Percentiles rank a stretch among this genome's conserved stretches.
Evolutionary conservation across 2,329 filamentous ascomycete species (phyloP).

Genomic region (Orbilia oligospora): DNA sequence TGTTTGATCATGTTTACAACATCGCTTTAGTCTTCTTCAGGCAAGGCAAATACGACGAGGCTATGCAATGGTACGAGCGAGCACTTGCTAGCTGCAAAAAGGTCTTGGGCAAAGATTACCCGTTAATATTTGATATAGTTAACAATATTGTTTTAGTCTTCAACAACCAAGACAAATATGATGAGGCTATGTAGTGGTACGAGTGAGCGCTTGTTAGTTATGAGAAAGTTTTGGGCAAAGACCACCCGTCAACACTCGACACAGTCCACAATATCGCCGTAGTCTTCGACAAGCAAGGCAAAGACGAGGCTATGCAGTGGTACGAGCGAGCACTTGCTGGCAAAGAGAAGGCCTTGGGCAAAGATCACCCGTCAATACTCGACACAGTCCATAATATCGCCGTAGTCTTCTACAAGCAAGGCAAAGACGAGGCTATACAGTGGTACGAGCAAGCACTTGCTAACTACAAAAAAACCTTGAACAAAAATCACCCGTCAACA

Average conservation of each 20-base stretch:
- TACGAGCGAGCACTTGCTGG: not conserved
- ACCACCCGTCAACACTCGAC: constrained; percentile 36
- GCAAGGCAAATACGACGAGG: constrained; percentile 16
- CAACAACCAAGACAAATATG: constrained; percentile 24
- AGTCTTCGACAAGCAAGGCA: not conserved
- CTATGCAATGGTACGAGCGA: constrained; percentile 2
- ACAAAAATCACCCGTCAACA: not conserved
- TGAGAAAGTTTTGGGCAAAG: constrained; percentile 50
- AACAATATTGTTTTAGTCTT: constrained; percentile 41
- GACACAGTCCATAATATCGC: not conserved
- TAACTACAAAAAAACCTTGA: not conserved
- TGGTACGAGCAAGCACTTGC: not conserved
- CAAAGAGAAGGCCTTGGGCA: constrained; percentile 1
- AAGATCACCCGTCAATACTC: constrained; percentile 3
- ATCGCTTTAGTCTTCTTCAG: constrained; percentile 28
- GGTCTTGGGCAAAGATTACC: constrained; percentile 3
- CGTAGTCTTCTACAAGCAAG: not conserved
- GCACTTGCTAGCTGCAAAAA: not conserved
- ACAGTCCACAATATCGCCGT: constrained; percentile 44
- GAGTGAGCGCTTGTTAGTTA: constrained; percentile 36
- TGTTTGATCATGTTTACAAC: constrained; percentile 3
- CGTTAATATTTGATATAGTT: not conserved
- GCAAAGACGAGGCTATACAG: not conserved
- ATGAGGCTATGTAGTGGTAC: constrained; percentile 53
- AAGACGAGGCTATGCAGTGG: no score